These are phyloP conservation scores for Cucurbita moschata DNA, from an alignment of 306 rosid species.

Conservation along the genomic window DNA sequence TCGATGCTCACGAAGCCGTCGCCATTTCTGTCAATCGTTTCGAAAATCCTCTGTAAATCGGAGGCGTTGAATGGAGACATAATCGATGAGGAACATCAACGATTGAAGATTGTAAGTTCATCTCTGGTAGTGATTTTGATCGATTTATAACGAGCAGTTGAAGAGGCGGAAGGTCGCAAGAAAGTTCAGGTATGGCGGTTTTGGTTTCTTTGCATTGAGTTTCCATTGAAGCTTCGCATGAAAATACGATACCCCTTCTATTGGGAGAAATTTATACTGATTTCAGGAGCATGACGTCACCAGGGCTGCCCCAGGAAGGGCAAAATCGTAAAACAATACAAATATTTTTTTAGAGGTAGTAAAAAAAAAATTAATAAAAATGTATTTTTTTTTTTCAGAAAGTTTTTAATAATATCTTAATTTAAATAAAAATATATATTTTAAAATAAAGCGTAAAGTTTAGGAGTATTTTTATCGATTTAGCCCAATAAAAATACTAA, in stretches of 20 bases:
- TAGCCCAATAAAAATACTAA: too few relatives aligned
- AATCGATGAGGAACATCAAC: neutral
- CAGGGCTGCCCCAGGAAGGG: too few relatives aligned
- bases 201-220: neutral
- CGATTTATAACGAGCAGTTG: neutral
- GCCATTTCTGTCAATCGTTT: conserved; percentile 40
- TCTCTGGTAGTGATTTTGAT: neutral
- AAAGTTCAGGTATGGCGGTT: neutral
- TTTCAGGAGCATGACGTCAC: too few relatives aligned
- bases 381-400: too few relatives aligned
- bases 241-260: neutral
- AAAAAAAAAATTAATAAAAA: too few relatives aligned
- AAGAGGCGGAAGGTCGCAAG: neutral
- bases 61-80: conserved; percentile 28
- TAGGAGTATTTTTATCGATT: too few relatives aligned
- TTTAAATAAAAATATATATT: too few relatives aligned
- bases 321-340: too few relatives aligned
- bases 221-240: neutral
- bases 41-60: conserved; percentile 61
- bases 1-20: conserved; percentile 57
- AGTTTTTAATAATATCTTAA: too few relatives aligned
- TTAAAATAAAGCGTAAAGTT: too few relatives aligned
- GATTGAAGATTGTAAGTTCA: neutral
- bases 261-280: too few relatives aligned
- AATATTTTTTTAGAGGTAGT: too few relatives aligned